Conservation (phyloP, 352 stramenopile genomes). For the Phytophthora chlamydospora region DNA sequence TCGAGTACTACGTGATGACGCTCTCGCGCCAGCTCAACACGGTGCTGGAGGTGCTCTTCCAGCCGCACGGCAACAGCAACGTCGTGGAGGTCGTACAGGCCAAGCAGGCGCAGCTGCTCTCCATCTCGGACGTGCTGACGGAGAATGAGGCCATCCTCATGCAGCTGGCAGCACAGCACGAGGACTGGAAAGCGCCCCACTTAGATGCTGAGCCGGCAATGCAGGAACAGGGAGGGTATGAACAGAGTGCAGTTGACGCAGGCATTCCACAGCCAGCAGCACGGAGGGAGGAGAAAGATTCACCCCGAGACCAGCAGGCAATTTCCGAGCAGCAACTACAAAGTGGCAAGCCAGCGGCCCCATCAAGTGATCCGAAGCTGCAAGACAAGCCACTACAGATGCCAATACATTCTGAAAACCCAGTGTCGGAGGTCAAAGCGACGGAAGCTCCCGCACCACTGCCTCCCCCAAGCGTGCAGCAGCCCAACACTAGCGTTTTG, state of each 20-base stretch:
- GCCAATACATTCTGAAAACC: neutral
- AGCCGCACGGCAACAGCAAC: constrained; percentile 38
- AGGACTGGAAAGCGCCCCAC: constrained; percentile 6
- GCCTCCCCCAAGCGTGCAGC: neutral
- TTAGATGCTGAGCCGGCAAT: neutral
- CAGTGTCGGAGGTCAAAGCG: neutral
- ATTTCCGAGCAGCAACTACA: neutral
- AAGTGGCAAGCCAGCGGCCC: neutral
- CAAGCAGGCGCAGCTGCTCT: constrained; percentile 46
- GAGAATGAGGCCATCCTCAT: constrained; percentile 70
- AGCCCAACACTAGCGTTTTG: neutral
- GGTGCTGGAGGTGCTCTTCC: constrained; percentile 68
- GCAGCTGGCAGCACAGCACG: constrained; percentile 33
- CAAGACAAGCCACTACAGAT: neutral
- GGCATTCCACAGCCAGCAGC: too few species aligned
- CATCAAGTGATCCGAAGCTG: neutral
- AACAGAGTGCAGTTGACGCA: neutral
- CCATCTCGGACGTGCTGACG: constrained; percentile 61
- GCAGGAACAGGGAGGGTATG: neutral
- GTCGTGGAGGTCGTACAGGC: constrained; percentile 35
- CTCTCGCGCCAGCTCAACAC: constrained; percentile 65
- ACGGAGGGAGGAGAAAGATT: neutral
- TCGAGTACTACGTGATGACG: constrained; percentile 66
- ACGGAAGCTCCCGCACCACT: neutral
- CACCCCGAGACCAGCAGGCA: neutral